These are phyloP conservation scores for Chlamydomonas asymmetrica DNA, from an alignment of 139 green algal genomes.

Conservation along the genomic window DNA sequence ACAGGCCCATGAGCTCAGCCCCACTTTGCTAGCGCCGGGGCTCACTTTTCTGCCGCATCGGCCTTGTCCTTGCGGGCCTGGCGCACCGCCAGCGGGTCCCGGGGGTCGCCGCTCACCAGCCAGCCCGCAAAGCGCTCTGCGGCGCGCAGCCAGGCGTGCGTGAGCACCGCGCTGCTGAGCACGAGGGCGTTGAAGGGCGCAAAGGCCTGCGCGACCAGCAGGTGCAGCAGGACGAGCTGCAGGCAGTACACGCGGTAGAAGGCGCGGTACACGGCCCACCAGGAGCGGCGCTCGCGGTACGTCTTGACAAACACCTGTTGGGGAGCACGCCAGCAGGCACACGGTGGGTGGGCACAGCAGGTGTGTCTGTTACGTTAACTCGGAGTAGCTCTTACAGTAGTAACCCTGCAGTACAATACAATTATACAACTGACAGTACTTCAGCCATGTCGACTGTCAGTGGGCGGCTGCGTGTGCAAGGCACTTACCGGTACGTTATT, in stretches of 20 bases:
- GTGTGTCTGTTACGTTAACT: too few species aligned
- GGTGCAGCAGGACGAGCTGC: constrained; percentile 18
- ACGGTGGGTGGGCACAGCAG: too few species aligned
- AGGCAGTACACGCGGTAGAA: constrained; percentile 60
- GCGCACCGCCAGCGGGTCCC: constrained; percentile 2
- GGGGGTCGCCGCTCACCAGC: background rate
- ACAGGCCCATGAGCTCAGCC: background rate
- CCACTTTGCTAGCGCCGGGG: background rate
- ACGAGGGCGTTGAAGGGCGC: background rate
- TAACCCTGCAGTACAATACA: too few species aligned
- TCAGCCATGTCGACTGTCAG: too few species aligned
- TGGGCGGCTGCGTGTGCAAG: too few species aligned
- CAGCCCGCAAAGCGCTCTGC: constrained; percentile 12
- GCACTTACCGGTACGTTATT: too few species aligned
- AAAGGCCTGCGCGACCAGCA: constrained; percentile 18
- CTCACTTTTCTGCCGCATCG: background rate
- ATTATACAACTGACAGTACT: too few species aligned
- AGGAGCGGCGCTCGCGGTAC: constrained; percentile 56
- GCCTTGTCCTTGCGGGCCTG: background rate
- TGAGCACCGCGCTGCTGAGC: constrained; percentile 10
- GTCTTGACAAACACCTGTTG: constrained; percentile 68
- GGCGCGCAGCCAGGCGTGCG: constrained; percentile 8
- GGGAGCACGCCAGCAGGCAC: too few species aligned
- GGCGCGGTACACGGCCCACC: constrained; percentile 41
- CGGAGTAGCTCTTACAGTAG: too few species aligned